A percentile compares a stretch with the other conserved stretches of the same genome.
These are phyloP conservation scores for Exophiala oligosperma DNA, from an alignment of 2,329 filamentous ascomycete species.

Conservation along the genomic window DNA sequence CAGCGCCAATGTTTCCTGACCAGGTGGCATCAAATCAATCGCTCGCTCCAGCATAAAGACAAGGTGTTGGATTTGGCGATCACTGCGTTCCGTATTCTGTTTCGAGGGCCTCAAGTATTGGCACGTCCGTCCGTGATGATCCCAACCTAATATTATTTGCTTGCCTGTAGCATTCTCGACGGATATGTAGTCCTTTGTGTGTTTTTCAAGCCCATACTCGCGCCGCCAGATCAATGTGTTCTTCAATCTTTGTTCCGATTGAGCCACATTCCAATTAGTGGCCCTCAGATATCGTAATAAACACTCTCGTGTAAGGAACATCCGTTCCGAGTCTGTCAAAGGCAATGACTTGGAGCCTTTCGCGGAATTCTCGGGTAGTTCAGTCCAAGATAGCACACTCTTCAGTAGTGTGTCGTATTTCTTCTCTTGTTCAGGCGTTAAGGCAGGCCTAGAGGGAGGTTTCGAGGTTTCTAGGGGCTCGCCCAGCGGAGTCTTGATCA, in stretches of 20 bases:
- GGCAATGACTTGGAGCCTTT: constrained; percentile 60
- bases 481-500: constrained; percentile 59
- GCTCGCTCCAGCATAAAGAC: constrained; percentile 94
- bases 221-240: constrained; percentile 84
- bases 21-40: constrained; percentile 81
- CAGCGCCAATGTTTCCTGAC: constrained; percentile 82
- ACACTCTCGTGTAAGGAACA: constrained; percentile 92
- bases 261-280: constrained; percentile 80
- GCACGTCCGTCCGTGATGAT: constrained; percentile 81
- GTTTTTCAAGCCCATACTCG: constrained; percentile 77
- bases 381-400: constrained; percentile 69
- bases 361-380: constrained; percentile 64
- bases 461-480: constrained; percentile 58
- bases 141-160: constrained; percentile 85
- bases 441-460: constrained; percentile 56
- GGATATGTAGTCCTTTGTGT: constrained; percentile 81
- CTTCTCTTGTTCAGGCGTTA: constrained; percentile 73
- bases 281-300: constrained; percentile 90
- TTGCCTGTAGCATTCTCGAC: constrained; percentile 97
- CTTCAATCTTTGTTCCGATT: constrained; percentile 76
- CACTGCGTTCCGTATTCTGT: constrained; percentile 87
- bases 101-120: constrained; percentile 85
- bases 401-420: constrained; percentile 81
- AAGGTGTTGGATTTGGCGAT: constrained; percentile 87
- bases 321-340: constrained; percentile 74